Percentiles rank a stretch among this genome's conserved stretches.
Conservation (phyloP, 148 eudicot genomes). For the Rhododendron henanense region DNA sequence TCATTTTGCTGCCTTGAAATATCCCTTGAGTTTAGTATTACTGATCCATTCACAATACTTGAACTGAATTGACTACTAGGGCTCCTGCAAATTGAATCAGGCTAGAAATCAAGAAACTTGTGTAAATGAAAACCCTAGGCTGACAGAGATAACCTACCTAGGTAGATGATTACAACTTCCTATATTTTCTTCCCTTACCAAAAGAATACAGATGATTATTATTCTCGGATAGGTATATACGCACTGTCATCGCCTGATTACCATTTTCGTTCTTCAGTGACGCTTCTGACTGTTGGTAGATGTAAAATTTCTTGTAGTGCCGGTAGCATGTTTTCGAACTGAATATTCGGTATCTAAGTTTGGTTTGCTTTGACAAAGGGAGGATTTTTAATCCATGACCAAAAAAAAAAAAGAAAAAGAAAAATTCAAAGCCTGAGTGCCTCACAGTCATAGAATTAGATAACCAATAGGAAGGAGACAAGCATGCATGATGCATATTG, state of each 20-base stretch:
- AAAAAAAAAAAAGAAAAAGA: neutral
- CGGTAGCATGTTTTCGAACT: neutral
- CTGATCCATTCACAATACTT: conserved; percentile 20
- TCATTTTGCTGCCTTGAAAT: conserved; percentile 19
- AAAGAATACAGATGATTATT: no score
- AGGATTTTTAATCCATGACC: neutral
- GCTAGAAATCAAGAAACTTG: neutral
- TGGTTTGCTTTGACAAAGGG: neutral
- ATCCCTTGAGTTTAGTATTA: conserved; percentile 12
- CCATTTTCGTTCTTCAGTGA: neutral
- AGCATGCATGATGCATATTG: conserved; percentile 16
- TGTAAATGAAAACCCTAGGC: conserved; percentile 1
- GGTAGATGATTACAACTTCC: no score
- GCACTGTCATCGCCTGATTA: neutral
- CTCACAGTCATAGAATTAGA: neutral
- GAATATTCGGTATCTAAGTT: neutral
- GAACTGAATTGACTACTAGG: conserved; percentile 27
- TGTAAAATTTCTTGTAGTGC: no score
- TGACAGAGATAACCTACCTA: no score
- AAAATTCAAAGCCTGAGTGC: neutral
- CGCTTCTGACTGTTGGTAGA: no score
- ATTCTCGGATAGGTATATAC: neutral
- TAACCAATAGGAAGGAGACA: neutral
- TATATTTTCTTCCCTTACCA: no score
- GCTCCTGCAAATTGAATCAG: conserved; percentile 32